Percentiles rank a stretch among this genome's conserved stretches.
phyloP scores from a whole-genome alignment of 768 basidiomycete genomes.

The Mycena kentingensis region DNA sequence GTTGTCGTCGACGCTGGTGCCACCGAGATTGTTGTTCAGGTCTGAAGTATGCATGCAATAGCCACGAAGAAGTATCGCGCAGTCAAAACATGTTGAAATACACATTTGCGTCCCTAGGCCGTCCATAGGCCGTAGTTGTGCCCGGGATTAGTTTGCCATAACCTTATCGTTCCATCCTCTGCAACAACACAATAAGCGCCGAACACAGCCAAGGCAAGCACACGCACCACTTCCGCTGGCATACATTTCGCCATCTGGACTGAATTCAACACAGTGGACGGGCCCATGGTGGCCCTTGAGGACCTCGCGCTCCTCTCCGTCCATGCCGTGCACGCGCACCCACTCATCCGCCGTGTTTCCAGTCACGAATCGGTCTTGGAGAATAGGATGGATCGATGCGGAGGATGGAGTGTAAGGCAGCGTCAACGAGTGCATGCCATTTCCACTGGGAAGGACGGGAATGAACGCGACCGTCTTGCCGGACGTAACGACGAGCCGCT shows the following conservation, averaged over 20 bases:
- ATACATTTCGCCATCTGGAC: constrained; percentile 96
- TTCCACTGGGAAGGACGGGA: constrained; percentile 65
- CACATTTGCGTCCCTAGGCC: constrained; percentile 49
- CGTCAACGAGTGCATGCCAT: constrained; percentile 72
- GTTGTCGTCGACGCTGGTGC: neutral
- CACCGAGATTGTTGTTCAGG: neutral
- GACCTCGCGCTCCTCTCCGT: constrained; percentile 88
- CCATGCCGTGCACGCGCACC: constrained; percentile 91
- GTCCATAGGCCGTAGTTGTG: constrained; percentile 93
- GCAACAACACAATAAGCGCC: constrained; percentile 15
- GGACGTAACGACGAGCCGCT: constrained; percentile 85
- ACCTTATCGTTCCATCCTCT: constrained; percentile 92
- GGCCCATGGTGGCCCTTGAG: constrained; percentile 98
- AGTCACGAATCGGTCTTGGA: constrained; percentile 89
- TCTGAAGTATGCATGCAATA: too few species aligned
- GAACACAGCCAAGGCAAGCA: constrained; percentile 14
- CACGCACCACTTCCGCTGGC: constrained; percentile 92
- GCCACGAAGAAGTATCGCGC: neutral
- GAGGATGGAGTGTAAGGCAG: constrained; percentile 90
- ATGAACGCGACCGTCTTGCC: constrained; percentile 94
- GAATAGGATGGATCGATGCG: constrained; percentile 89
- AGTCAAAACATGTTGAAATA: constrained; percentile 36
- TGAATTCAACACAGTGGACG: constrained; percentile 91
- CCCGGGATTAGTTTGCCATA: constrained; percentile 97
- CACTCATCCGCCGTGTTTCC: constrained; percentile 91